Conservation (phyloP, 495 filamentous ascomycete genomes). For the Xylaria acuta region DNA sequence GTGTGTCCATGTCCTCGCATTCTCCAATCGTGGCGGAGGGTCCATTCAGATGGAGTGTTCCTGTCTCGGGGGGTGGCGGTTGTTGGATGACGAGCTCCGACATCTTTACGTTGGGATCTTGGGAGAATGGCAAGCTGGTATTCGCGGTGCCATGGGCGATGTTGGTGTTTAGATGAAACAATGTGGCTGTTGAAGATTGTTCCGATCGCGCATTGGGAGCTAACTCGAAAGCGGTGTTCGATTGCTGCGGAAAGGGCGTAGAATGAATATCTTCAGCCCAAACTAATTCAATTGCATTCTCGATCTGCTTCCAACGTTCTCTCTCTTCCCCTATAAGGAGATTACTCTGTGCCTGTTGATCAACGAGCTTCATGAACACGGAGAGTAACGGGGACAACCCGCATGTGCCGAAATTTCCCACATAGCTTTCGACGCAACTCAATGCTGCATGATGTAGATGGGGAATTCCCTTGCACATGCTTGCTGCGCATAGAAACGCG, state of each 20-base stretch:
- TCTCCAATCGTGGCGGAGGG: conserved; percentile 27
- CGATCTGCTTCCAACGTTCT: conserved; percentile 19
- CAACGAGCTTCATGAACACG: conserved; percentile 16
- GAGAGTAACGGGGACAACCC: conserved; percentile 20
- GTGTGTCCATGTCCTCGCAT: conserved; percentile 30
- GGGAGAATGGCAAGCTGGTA: conserved; percentile 34
- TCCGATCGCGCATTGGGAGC: neutral
- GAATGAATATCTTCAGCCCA: conserved; percentile 4
- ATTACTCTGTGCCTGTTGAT: conserved; percentile 26
- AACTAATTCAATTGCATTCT: neutral
- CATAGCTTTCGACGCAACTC: conserved; percentile 18
- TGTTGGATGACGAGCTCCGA: conserved; percentile 26
- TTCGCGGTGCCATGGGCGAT: conserved; percentile 24
- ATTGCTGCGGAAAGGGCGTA: neutral
- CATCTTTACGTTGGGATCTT: conserved; percentile 19
- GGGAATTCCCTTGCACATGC: neutral
- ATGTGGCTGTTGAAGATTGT: neutral
- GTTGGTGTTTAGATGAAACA: conserved; percentile 7
- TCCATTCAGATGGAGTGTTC: conserved; percentile 23
- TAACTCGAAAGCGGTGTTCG: neutral
- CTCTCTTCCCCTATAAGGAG: conserved; percentile 39
- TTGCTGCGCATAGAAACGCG: conserved; percentile 7
- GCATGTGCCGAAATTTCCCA: conserved; percentile 20
- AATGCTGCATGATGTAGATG: neutral
- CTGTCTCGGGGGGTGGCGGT: conserved; percentile 41